A percentile compares a stretch with the other conserved stretches of the same genome.
These are phyloP conservation scores for Globisporangium recalcitrans DNA, from an alignment of 352 stramenopile species.

Conservation along the genomic window DNA sequence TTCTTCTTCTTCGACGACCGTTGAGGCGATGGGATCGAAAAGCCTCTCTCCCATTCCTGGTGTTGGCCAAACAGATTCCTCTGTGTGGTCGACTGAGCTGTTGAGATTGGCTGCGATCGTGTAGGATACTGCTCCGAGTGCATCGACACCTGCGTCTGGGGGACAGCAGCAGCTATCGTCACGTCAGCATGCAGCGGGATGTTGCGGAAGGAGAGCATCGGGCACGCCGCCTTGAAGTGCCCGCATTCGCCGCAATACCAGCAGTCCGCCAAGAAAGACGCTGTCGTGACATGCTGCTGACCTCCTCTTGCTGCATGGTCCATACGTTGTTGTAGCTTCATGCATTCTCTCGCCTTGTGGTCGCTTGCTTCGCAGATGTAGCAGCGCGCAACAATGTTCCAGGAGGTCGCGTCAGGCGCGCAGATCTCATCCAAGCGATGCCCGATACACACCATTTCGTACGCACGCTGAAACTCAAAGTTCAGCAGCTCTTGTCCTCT, in stretches of 20 bases:
- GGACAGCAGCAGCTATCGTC: background rate
- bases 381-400: slow-evolving; percentile 43
- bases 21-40: slow-evolving; percentile 17
- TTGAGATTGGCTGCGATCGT: slow-evolving; percentile 4
- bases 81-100: slow-evolving; percentile 9
- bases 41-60: slow-evolving; percentile 30
- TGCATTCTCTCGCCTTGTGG: slow-evolving; percentile 58
- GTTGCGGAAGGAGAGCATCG: slow-evolving; percentile 54
- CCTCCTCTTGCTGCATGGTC: background rate
- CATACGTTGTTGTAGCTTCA: slow-evolving; percentile 19
- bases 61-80: slow-evolving; percentile 22
- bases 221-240: slow-evolving; percentile 71
- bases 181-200: slow-evolving; percentile 33
- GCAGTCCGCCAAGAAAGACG: slow-evolving; percentile 42
- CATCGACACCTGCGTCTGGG: background rate
- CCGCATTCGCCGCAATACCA: slow-evolving; percentile 76
- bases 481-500: slow-evolving; percentile 58
- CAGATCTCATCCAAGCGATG: slow-evolving; percentile 57
- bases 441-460: slow-evolving; percentile 36
- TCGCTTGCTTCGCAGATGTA: slow-evolving; percentile 56
- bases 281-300: slow-evolving; percentile 8
- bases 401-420: slow-evolving; percentile 36
- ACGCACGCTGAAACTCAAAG: slow-evolving; percentile 58
- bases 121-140: background rate
- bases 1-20: slow-evolving; percentile 63